These are phyloP conservation scores for Gardenia jasminoides DNA, from an alignment of 257 asterid genomes.

Conservation along the genomic window DNA sequence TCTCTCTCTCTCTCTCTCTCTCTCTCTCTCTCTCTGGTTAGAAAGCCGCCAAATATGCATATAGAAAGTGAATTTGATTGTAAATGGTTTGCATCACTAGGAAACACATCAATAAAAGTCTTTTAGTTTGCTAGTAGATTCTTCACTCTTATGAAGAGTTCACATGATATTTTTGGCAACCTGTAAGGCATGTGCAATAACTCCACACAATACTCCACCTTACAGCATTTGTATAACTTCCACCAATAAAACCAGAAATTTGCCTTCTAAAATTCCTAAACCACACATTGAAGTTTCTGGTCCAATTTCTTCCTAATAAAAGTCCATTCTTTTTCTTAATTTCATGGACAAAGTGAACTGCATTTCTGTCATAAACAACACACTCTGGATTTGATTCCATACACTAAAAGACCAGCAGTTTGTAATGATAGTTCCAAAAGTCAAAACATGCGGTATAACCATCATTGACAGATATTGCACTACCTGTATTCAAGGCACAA, in stretches of 20 bases:
- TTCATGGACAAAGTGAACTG: not conserved
- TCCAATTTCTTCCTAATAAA: not conserved
- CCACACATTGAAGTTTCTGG: not conserved
- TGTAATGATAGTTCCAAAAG: not conserved
- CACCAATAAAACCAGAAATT: not conserved
- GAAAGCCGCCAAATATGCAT: not conserved
- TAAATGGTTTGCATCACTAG: not conserved
- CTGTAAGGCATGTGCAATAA: not conserved
- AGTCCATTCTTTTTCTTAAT: not conserved
- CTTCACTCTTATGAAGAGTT: not conserved
- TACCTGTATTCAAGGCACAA: conserved; percentile 1
- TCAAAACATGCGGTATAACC: not conserved
- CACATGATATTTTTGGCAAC: not conserved
- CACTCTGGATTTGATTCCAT: not conserved
- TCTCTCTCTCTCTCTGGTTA: too few relatives aligned
- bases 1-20: not conserved
- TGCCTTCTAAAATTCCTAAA: not conserved
- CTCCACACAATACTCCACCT: not conserved
- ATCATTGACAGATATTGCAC: not conserved
- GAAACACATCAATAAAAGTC: not conserved
- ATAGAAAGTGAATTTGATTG: not conserved
- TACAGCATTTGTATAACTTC: not conserved
- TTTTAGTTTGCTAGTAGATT: not conserved
- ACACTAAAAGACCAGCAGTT: not conserved
- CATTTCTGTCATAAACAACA: not conserved